These are phyloP conservation scores for Picea glauca DNA, from an alignment of 75 land plant species.

Conservation along the genomic window DNA sequence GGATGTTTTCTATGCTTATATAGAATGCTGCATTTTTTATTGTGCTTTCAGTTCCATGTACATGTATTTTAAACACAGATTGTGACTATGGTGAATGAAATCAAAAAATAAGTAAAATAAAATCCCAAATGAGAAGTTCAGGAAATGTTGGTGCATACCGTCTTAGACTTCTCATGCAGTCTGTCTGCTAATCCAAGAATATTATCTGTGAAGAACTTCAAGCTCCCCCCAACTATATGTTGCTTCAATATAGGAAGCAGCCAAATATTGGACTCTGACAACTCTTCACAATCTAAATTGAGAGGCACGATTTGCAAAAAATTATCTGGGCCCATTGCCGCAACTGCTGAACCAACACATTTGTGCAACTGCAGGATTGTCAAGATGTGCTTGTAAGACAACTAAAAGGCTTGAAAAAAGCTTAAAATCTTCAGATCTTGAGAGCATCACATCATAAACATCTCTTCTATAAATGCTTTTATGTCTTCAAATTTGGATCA, in stretches of 20 bases:
- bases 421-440: neutral
- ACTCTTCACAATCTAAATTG: conserved; percentile 53
- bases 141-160: conserved; percentile 28
- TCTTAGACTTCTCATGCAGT: conserved; percentile 40
- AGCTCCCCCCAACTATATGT: conserved; percentile 64
- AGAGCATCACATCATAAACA: neutral
- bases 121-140: conserved; percentile 1
- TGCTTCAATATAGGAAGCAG: conserved; percentile 88
- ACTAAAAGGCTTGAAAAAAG: neutral
- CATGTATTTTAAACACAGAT: too few relatives aligned
- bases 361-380: conserved; percentile 60
- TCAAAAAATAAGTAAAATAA: neutral
- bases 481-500: neutral
- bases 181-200: conserved; percentile 44
- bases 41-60: too few relatives aligned
- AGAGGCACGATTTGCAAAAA: conserved; percentile 71
- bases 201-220: conserved; percentile 51
- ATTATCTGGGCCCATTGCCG: conserved; percentile 88
- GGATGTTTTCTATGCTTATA: too few relatives aligned
- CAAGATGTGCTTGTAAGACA: neutral
- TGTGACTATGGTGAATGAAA: too few relatives aligned
- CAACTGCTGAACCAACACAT: conserved; percentile 83
- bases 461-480: neutral
- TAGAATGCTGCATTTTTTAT: too few relatives aligned
- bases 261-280: conserved; percentile 69